Base-by-base conservation (phyloP, 1,284 basidiomycete genomes). In the Leccinum subfulvum region DNA sequence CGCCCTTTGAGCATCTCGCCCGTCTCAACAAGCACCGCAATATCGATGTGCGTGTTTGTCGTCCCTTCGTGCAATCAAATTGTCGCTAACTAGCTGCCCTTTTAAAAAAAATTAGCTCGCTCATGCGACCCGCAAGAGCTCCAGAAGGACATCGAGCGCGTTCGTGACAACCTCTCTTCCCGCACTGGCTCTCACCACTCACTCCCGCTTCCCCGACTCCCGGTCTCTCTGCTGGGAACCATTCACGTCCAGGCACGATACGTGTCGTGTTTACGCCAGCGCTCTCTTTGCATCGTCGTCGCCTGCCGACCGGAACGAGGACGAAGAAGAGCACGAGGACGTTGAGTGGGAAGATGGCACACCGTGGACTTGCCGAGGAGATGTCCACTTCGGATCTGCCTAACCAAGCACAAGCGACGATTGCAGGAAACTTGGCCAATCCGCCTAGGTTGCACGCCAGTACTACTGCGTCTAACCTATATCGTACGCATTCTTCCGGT, bases 11-110 rank as follows among this genome's bases (percentile, higher is more conserved):
- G 76, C 86, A 97, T 56, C 84, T 99, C 23, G 97, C 97, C 0
- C 83, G 97, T 64, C 82, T 99, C 62, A 99, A 99, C 81, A 98
- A 98, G 76, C 95, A 98, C 75, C 85, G 96, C 41, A 99, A 99
- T 76, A 92, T 99, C 62, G 97, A 98, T 75, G 91, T 97, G 73
- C 77, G 92, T 82, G 8, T 57, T 51, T 26, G 9, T 26, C 3
- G 56, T 21, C 54, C 51, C 2, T 18, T 58, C 3, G 39, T 52
- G 14, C 14, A 39, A 21, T 30, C 18, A 5, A 2, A 28, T 16
- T 18, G 1, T 53, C 26, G 16, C 58, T 52, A 18, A 68, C 33
- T 11, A 0, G 8, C n/a, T n/a, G 14, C 26, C 11, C 33, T 49
- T 57, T 61, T 30, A 10, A 30, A 30, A 30, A 30, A 30, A 30